A percentile compares a stretch with the other conserved stretches of the same genome.
phyloP scores from a whole-genome alignment of 1,284 basidiomycete genomes.

The Neolentinus lepideus region DNA sequence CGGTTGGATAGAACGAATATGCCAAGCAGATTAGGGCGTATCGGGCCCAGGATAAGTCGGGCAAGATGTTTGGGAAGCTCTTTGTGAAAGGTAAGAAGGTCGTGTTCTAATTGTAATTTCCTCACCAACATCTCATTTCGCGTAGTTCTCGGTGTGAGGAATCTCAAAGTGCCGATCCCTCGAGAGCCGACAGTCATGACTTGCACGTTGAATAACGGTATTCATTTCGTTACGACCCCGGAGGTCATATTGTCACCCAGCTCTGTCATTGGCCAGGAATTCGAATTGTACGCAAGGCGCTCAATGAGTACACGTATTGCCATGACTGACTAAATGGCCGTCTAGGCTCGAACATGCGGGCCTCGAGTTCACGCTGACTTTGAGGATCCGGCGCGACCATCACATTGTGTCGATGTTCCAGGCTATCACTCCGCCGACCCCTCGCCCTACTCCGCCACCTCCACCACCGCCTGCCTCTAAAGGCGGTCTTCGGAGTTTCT shows the following conservation, averaged over 20 bases:
- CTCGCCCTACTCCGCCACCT: conserved; percentile 35
- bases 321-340: conserved; percentile 2
- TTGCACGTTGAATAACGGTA: conserved; percentile 94
- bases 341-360: conserved; percentile 79
- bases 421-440: conserved; percentile 42
- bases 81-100: conserved; percentile 76
- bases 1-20: conserved; percentile 72
- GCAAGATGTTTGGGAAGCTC: conserved; percentile 84
- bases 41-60: conserved; percentile 66
- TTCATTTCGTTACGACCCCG: conserved; percentile 93
- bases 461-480: conserved; percentile 40
- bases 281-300: conserved; percentile 69
- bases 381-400: conserved; percentile 79
- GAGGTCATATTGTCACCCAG: conserved; percentile 60
- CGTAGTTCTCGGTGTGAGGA: conserved; percentile 76
- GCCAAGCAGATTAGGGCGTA: conserved; percentile 82
- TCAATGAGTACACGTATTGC: not conserved
- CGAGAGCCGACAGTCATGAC: conserved; percentile 67
- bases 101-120: not conserved
- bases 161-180: conserved; percentile 70
- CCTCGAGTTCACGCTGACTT: conserved; percentile 82
- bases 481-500: conserved; percentile 69
- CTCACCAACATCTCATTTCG: not conserved
- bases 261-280: conserved; percentile 83
- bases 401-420: conserved; percentile 75